These are phyloP conservation scores for Moricandia moricandioides DNA, from an alignment of 345 rosid species.

Conservation along the genomic window DNA sequence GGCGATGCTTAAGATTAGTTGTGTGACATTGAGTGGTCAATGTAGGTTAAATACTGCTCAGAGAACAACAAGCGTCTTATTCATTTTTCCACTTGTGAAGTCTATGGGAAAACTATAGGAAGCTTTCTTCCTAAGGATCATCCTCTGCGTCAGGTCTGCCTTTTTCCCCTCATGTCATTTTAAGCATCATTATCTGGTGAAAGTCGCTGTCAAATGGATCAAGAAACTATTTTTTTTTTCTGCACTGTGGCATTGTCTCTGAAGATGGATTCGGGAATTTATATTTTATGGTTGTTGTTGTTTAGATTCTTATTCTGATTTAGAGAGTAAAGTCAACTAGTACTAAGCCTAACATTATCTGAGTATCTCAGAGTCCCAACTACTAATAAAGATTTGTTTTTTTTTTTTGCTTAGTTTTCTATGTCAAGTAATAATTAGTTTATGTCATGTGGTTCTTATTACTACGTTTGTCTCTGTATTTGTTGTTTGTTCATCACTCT, in stretches of 20 bases:
- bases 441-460: not conserved
- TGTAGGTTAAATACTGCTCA: slow-evolving; percentile 93
- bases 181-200: too few relatives aligned
- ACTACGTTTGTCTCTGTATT: not conserved
- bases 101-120: slow-evolving; percentile 96
- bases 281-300: not conserved
- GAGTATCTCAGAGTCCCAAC: too few relatives aligned
- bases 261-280: not conserved
- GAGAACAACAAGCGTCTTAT: slow-evolving; percentile 97
- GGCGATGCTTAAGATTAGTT: not conserved
- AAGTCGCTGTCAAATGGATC: not conserved
- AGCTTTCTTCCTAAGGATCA: slow-evolving; percentile 94
- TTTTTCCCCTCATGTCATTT: slow-evolving; percentile 3
- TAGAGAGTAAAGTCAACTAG: not conserved
- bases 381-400: too few relatives aligned
- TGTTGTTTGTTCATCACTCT: not conserved
- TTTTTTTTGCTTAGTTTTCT: slow-evolving; percentile 1
- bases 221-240: not conserved
- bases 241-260: not conserved
- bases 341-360: not conserved
- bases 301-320: not conserved
- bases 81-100: slow-evolving; percentile 99
- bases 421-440: not conserved
- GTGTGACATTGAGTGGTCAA: slow-evolving; percentile 32
- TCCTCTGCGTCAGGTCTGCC: slow-evolving; percentile 85